Base-by-base conservation (phyloP, 2,329 filamentous ascomycete species). In the Tetracladium maxilliforme region DNA sequence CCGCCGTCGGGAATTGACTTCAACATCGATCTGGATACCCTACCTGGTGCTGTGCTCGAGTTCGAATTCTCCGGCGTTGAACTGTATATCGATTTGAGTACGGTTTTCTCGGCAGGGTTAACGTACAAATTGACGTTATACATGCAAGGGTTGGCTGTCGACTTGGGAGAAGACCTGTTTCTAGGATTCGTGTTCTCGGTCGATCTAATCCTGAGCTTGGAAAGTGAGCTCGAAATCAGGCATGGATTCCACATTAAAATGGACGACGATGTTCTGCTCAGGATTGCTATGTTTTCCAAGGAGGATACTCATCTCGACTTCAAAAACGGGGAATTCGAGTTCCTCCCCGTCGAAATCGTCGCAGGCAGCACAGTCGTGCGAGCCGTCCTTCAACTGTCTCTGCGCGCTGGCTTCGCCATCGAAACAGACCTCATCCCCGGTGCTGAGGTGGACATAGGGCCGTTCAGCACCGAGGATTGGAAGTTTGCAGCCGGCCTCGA, bases 211-310 rank as follows among this genome's bases (percentile, higher is more conserved):
- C 35, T 71, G 14, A 55, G 43, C 10, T 54, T 52, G 0, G 48
- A 64, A 3, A 48, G 48, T 1, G 44, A 55, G 21, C 47, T 70
- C 13, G 52, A 59, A 15, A 58, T 72, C 9, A 58, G 48, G 24
- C 61, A 48, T 11, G 67, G 67, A 0, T 58, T 73, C 17, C 66
- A 71, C 33, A 49, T 71, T 26, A 53, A 55, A 25, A 41, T 70
- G 0, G 56, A 70, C 4, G 58, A 70, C 21, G 55, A 55, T 0
- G 37, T 65, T 2, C 41, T 42, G 0, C 44, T 71, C 13, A 47
- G 61, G 2, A 49, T 72, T 10, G 45, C 52, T 1, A 37, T 71
- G 14, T 70, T 71, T 23, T 48, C 52, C 14, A 43, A 55, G 3
- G 48, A 62, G 21, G 4, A 21, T 26, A 14, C 11, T 10, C 14